These are phyloP conservation scores for Diutina rugosa DNA, from an alignment of 1,139 yeast species.

Conservation along the genomic window DNA sequence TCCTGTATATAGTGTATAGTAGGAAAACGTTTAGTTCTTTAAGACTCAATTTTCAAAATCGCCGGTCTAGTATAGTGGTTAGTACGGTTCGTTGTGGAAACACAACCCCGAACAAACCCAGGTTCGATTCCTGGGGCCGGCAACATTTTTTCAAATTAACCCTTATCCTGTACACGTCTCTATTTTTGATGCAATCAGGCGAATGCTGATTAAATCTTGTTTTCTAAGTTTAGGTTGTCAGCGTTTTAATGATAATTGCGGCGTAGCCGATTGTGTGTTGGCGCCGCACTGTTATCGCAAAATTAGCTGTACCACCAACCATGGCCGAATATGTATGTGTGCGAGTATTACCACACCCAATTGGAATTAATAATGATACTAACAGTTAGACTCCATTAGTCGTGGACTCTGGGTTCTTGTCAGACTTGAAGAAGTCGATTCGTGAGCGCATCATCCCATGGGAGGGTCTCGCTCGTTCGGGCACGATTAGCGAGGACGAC, in stretches of 20 bases:
- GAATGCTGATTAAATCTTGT: background rate
- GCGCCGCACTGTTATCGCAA: background rate
- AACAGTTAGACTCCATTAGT: slow-evolving; percentile 9
- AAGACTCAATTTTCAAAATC: background rate
- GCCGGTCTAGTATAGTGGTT: slow-evolving; percentile 1
- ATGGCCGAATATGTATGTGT: slow-evolving; percentile 1
- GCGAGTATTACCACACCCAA: background rate
- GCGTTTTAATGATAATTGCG: background rate
- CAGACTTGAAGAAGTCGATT: slow-evolving; percentile 62
- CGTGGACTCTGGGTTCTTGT: slow-evolving; percentile 53
- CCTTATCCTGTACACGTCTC: background rate
- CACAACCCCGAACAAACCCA: background rate
- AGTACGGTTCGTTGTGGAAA: background rate
- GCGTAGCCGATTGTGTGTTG: background rate
- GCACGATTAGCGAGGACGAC: slow-evolving; percentile 51
- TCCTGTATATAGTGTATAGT: too few relatives aligned
- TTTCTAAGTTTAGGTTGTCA: too few relatives aligned
- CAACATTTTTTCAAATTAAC: slow-evolving; percentile 6
- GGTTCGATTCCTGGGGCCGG: slow-evolving; percentile 12
- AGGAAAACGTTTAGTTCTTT: too few relatives aligned
- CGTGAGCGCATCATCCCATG: slow-evolving; percentile 82
- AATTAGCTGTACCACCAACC: background rate
- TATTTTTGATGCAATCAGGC: too few relatives aligned
- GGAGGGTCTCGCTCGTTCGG: slow-evolving; percentile 81
- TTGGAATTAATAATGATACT: background rate